Evolutionary conservation across 129 eudicot genomes (phyloP).

Genomic region (Deinandra increscens): DNA sequence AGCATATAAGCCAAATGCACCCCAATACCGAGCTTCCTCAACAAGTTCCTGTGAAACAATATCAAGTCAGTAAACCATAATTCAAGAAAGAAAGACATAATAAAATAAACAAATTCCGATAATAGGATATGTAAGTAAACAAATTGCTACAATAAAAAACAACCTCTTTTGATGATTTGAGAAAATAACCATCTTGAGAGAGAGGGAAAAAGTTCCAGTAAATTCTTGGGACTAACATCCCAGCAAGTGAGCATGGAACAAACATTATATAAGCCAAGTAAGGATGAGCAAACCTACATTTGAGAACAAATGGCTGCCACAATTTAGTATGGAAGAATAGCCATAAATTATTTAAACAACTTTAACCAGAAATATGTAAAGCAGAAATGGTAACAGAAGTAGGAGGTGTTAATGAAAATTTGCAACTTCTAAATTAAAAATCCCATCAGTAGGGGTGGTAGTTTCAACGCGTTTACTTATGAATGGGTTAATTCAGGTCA

Average conservation of each 20-base stretch:
- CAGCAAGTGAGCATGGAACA: conserved; percentile 84
- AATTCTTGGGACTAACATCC: conserved; percentile 67
- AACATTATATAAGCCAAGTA: conserved; percentile 87
- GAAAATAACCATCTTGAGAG: conserved; percentile 55
- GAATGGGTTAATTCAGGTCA: neutral
- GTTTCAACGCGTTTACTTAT: neutral
- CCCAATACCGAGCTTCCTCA: conserved; percentile 88
- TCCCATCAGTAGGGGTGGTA: neutral
- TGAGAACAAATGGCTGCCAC: conserved; percentile 17
- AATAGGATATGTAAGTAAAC: conserved; percentile 2
- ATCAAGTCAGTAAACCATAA: neutral
- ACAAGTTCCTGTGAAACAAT: conserved; percentile 55
- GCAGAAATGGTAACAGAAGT: neutral
- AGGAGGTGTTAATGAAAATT: neutral
- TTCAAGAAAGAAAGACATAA: conserved; percentile 2
- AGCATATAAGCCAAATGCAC: conserved; percentile 90
- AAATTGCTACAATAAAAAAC: conserved; percentile 1
- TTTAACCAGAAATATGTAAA: neutral
- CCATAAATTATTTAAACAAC: neutral
- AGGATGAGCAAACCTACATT: conserved; percentile 85
- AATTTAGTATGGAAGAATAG: neutral
- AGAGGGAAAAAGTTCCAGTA: conserved; percentile 57
- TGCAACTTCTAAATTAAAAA: neutral
- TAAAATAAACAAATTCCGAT: neutral
- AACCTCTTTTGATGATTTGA: conserved; percentile 59